Conservation (phyloP, 768 basidiomycete species). For the Mycena epipterygia region DNA sequence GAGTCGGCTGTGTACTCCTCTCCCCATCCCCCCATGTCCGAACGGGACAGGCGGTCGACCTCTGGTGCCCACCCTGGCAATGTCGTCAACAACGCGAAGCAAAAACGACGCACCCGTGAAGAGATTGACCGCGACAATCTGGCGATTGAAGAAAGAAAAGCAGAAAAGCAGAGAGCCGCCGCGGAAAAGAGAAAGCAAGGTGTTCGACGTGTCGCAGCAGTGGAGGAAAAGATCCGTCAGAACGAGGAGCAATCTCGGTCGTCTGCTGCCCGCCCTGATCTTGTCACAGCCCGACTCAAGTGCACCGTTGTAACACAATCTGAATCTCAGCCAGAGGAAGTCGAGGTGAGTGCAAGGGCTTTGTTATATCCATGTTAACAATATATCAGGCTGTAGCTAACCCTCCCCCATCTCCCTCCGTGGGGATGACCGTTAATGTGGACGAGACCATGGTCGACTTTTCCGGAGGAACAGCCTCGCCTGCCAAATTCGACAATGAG, state of each 20-base stretch:
- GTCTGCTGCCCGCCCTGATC: conserved; percentile 17
- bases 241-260: conserved; percentile 9
- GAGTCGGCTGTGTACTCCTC: not conserved
- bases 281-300: conserved; percentile 3
- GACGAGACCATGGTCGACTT: not conserved
- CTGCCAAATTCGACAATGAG: too few relatives aligned
- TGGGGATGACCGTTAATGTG: not conserved
- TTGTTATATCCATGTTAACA: not conserved
- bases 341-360: not conserved
- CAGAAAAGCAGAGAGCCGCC: not conserved
- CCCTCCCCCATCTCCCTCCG: not conserved
- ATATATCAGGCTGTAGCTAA: too few relatives aligned
- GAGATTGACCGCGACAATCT: not conserved
- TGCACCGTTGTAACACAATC: not conserved
- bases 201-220: not conserved
- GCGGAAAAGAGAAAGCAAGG: not conserved
- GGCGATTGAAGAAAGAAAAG: not conserved
- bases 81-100: conserved; percentile 1
- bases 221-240: not conserved
- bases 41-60: not conserved
- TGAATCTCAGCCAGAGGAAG: not conserved
- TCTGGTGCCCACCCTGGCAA: not conserved
- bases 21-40: conserved; percentile 3
- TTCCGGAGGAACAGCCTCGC: not conserved
- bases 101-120: not conserved